Evolutionary conservation across 495 filamentous ascomycete species (phyloP), one percentile per base, ranked within the genome.

Genomic region (Poronia punctata): DNA sequence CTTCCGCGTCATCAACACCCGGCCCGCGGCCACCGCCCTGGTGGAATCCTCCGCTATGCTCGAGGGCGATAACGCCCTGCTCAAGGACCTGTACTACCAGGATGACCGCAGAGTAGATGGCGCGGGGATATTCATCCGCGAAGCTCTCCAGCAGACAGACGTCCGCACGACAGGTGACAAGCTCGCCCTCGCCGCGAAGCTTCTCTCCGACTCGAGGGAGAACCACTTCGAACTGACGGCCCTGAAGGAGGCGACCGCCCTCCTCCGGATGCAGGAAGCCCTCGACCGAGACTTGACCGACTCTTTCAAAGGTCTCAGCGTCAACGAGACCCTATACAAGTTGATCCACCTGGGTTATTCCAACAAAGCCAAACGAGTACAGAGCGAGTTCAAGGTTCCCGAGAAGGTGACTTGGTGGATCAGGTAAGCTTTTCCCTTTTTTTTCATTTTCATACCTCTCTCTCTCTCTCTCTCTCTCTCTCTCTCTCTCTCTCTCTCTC

Each of bases 11-110:
- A 86, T 98, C 59, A 94, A 86, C 59, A 79, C 69, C 45, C 81
- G 90, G 5, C 90, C 93, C 1, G 75, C 84, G 35, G 92, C 92
- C 15, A 88, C 85, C 2, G 86, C 92, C 1, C 73, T 98, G 11
- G 84, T 98, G 21, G 92, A 97, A 56, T 77, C 87, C 2, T 82
- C 80, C 0, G 90, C 92, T 2, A 52, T 58, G 15, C 24, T 63
- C 5, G 74, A 73, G 16, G 79, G 86, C 35, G 92, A 96, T 52
- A 73, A 71, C 3, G 83, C 93, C 14, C 59, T 98, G 7, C 76
- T 96, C 8, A 97, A 96, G 55, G 92, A 97, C 58, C 72, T 98
- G 17, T 98, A 90, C 65, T 97, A 98, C 54, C 92, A 97, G 65
- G 93, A 97, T 52, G 92, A 98, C 60, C 83, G 89, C 5, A 83